phyloP scores from a whole-genome alignment of 805 yeast species.

The Hanseniaspora singularis region DNA sequence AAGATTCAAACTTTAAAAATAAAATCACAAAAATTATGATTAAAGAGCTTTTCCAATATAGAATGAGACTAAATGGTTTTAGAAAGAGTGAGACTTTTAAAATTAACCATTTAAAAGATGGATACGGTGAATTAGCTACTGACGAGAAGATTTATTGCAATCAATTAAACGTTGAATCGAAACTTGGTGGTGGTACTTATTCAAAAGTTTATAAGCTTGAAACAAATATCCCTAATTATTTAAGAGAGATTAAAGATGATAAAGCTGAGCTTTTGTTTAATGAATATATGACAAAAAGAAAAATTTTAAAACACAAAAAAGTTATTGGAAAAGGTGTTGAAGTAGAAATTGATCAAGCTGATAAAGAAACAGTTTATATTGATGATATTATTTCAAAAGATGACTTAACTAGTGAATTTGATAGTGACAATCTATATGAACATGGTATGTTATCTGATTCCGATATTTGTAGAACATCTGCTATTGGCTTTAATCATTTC shows the following conservation, averaged over 20 bases:
- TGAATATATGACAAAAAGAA: neutral
- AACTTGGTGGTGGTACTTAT: conserved; percentile 86
- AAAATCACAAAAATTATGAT: conserved; percentile 1
- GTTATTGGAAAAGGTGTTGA: neutral
- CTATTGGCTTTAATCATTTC: neutral
- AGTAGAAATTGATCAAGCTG: conserved; percentile 3
- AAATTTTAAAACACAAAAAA: neutral
- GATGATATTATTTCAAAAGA: neutral
- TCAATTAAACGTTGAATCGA: conserved; percentile 51
- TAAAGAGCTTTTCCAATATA: neutral
- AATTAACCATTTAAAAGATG: conserved; percentile 35
- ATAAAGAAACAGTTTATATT: conserved; percentile 1
- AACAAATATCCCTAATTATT: conserved; percentile 43
- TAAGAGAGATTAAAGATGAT: neutral
- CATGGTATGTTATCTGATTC: no score
- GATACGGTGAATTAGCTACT: conserved; percentile 54
- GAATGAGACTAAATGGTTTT: conserved; percentile 3
- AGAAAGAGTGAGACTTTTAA: neutral
- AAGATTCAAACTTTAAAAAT: conserved; percentile 2
- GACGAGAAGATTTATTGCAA: conserved; percentile 50
- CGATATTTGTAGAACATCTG: no score
- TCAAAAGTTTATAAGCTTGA: conserved; percentile 66
- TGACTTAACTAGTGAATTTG: no score
- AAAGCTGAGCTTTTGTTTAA: neutral
- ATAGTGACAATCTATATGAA: no score